A percentile compares a stretch with the other conserved stretches of the same genome.
Evolutionary conservation across 1,284 basidiomycete species (phyloP).

Genomic region (Mycena citricolor): DNA sequence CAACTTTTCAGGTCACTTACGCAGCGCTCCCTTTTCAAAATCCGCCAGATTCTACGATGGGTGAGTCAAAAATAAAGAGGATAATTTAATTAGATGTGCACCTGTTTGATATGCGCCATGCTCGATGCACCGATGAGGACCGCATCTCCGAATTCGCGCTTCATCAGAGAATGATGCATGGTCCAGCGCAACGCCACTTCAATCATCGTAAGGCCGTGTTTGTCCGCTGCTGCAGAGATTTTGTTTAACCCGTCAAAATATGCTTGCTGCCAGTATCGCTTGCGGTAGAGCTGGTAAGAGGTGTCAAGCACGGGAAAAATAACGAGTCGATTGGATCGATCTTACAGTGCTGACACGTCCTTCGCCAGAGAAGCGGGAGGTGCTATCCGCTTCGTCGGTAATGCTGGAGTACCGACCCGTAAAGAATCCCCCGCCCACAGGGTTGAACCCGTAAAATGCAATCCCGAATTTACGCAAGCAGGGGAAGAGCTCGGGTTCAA

Average conservation of each 20-base stretch:
- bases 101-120: slow-evolving; percentile 39
- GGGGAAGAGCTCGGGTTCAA: slow-evolving; percentile 43
- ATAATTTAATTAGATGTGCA: background rate
- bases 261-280: slow-evolving; percentile 2
- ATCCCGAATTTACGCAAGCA: slow-evolving; percentile 20
- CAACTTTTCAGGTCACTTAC: background rate
- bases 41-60: slow-evolving; percentile 36
- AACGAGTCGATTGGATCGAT: background rate
- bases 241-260: slow-evolving; percentile 3
- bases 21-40: slow-evolving; percentile 48
- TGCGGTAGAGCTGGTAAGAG: slow-evolving; percentile 7
- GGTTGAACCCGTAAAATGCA: slow-evolving; percentile 19
- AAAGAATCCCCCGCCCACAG: slow-evolving; percentile 40
- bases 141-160: slow-evolving; percentile 36
- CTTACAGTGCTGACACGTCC: background rate
- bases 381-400: slow-evolving; percentile 27
- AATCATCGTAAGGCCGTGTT: slow-evolving; percentile 38
- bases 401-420: slow-evolving; percentile 42
- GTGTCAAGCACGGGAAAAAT: background rate
- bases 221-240: slow-evolving; percentile 21
- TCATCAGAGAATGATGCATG: slow-evolving; percentile 46
- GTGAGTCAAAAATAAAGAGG: background rate
- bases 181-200: slow-evolving; percentile 50
- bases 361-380: slow-evolving; percentile 34
- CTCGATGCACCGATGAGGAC: slow-evolving; percentile 28